These are phyloP conservation scores for Excoecaria cochinchinensis DNA, from an alignment of 345 rosid genomes.

Conservation along the genomic window DNA sequence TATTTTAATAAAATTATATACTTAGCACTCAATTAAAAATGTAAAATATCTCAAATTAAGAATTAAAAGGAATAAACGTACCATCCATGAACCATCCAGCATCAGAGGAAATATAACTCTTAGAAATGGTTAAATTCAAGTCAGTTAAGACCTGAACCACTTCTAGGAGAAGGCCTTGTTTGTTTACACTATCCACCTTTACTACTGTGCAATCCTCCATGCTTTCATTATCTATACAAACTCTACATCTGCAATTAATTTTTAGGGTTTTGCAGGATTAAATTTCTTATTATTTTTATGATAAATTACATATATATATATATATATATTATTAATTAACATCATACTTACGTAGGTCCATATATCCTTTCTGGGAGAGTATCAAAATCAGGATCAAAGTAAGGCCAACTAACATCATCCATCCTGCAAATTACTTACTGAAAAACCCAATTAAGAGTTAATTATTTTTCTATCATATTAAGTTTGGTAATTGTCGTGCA, in stretches of 20 bases:
- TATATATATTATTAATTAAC: not conserved
- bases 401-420: constrained; percentile 70
- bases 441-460: not conserved
- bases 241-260: constrained; percentile 55
- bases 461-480: too few relatives aligned
- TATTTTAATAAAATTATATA: too few relatives aligned
- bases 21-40: not conserved
- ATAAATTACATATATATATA: too few relatives aligned
- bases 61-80: constrained; percentile 13
- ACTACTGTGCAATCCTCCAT: constrained; percentile 66
- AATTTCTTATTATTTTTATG: too few relatives aligned
- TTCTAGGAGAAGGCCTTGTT: constrained; percentile 74
- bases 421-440: constrained; percentile 33
- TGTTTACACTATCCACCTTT: constrained; percentile 69
- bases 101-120: constrained; percentile 72
- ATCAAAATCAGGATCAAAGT: constrained; percentile 85
- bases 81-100: constrained; percentile 92
- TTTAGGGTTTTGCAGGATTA: too few relatives aligned
- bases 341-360: constrained; percentile 55
- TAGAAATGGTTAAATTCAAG: constrained; percentile 57
- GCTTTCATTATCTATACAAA: constrained; percentile 68
- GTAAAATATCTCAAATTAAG: not conserved
- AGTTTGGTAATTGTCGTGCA: too few relatives aligned
- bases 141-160: constrained; percentile 76
- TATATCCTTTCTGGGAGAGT: constrained; percentile 59